Conservation (phyloP, 2,329 filamentous ascomycete genomes). For the Colletotrichum sp. region DNA sequence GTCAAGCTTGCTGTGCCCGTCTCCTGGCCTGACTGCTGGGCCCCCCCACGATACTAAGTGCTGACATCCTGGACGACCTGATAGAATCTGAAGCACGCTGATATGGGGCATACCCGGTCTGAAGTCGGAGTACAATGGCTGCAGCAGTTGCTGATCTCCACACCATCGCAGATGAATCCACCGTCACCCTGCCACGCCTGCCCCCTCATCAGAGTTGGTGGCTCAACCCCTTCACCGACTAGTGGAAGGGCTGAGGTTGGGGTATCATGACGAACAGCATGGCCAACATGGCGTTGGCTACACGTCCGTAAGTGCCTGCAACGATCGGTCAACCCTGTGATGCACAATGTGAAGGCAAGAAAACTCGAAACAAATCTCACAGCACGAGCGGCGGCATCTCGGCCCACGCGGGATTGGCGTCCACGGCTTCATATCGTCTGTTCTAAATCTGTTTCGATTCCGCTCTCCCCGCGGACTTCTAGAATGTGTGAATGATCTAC, state of each 20-base stretch:
- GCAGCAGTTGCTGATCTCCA: constrained; percentile 12
- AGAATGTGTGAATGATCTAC: constrained; percentile 7
- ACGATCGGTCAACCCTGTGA: background rate
- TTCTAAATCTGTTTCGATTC: constrained; percentile 1
- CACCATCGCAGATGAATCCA: constrained; percentile 4
- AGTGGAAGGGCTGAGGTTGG: background rate
- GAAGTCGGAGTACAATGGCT: constrained; percentile 14
- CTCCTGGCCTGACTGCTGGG: background rate
- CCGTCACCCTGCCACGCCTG: background rate
- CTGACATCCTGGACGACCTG: background rate
- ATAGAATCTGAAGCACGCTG: background rate
- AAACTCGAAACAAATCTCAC: constrained; percentile 3
- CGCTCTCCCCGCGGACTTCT: background rate
- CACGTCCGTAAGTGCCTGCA: background rate
- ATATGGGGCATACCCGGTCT: background rate
- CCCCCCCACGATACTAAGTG: background rate
- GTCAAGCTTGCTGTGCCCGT: background rate
- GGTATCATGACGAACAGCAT: background rate
- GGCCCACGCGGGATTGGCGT: background rate
- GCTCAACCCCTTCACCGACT: constrained; percentile 8
- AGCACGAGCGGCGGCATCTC: constrained; percentile 3
- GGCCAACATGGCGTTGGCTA: background rate
- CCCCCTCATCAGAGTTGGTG: background rate
- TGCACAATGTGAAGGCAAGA: background rate
- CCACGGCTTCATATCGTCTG: background rate